phyloP scores from a whole-genome alignment of 202 grass and related monocot species.

The Setaria viridis region DNA sequence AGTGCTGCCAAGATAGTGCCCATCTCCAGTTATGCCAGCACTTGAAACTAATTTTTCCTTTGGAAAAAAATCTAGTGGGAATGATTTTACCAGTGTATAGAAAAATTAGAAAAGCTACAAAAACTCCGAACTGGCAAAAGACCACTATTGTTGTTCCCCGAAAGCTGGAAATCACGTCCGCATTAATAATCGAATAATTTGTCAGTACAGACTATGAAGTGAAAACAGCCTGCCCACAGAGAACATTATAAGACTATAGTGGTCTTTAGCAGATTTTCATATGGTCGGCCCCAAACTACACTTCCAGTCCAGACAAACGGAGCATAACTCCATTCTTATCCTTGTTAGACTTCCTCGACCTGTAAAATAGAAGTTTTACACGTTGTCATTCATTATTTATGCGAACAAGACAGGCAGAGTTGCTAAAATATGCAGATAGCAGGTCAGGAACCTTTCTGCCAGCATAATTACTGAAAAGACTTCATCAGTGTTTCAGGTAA shows the following conservation, averaged over 20 bases:
- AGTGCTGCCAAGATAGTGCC: not conserved
- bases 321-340: constrained; percentile 11
- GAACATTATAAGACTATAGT: not conserved
- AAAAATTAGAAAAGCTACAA: not conserved
- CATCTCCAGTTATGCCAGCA: not conserved
- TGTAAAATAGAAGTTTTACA: constrained; percentile 24
- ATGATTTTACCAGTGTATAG: not conserved
- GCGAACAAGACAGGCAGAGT: not conserved
- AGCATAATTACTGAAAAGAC: not conserved
- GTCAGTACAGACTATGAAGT: not conserved
- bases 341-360: constrained; percentile 59
- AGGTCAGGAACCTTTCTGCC: not conserved
- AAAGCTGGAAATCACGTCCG: not conserved
- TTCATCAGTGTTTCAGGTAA: constrained; percentile 11
- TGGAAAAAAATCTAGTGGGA: not conserved
- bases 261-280: not conserved
- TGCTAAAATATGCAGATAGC: constrained; percentile 6
- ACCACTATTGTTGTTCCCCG: not conserved
- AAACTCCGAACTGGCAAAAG: not conserved
- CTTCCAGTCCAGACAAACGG: not conserved
- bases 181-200: not conserved
- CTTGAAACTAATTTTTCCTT: not conserved
- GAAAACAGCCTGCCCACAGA: not conserved
- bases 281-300: not conserved
- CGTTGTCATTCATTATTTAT: not conserved